These are phyloP conservation scores for Aspergillus terreus DNA, from an alignment of 2,329 filamentous ascomycete genomes.

Conservation along the genomic window DNA sequence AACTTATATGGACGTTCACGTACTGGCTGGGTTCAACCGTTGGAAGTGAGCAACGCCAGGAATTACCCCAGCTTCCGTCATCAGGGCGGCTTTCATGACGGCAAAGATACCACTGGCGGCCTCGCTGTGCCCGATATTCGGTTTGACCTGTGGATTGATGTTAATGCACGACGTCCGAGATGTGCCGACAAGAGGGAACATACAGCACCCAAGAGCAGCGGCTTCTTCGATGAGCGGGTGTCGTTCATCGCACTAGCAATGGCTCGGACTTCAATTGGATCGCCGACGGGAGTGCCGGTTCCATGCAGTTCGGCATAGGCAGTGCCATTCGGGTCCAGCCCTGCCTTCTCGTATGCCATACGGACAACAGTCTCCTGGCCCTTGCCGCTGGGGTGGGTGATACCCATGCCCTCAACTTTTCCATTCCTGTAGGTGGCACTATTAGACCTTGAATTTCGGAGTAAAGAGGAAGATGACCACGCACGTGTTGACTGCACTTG, in stretches of 20 bases:
- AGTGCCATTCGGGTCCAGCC: constrained; percentile 27
- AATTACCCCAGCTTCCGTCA: constrained; percentile 21
- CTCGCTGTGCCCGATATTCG: constrained; percentile 25
- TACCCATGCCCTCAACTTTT: constrained; percentile 15
- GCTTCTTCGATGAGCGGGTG: background rate
- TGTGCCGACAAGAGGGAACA: no score
- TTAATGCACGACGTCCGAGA: no score
- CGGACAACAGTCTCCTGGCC: constrained; percentile 40
- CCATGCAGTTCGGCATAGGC: constrained; percentile 43
- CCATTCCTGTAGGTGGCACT: constrained; percentile 1
- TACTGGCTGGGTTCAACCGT: constrained; percentile 16
- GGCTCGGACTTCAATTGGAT: constrained; percentile 27
- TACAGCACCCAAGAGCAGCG: constrained; percentile 17
- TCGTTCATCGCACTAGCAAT: constrained; percentile 11
- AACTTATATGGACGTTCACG: no score
- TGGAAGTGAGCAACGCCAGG: constrained; percentile 21
- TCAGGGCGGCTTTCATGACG: constrained; percentile 22
- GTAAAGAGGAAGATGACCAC: no score
- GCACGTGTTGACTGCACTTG: constrained; percentile 10
- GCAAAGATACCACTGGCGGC: constrained; percentile 18
- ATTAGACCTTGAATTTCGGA: no score
- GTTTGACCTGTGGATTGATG: no score
- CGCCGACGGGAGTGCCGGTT: constrained; percentile 38
- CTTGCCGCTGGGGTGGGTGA: constrained; percentile 22
- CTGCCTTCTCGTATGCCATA: constrained; percentile 33